These are phyloP conservation scores for Neurospora sp. DNA, from an alignment of 2,329 filamentous ascomycete species.

Conservation along the genomic window DNA sequence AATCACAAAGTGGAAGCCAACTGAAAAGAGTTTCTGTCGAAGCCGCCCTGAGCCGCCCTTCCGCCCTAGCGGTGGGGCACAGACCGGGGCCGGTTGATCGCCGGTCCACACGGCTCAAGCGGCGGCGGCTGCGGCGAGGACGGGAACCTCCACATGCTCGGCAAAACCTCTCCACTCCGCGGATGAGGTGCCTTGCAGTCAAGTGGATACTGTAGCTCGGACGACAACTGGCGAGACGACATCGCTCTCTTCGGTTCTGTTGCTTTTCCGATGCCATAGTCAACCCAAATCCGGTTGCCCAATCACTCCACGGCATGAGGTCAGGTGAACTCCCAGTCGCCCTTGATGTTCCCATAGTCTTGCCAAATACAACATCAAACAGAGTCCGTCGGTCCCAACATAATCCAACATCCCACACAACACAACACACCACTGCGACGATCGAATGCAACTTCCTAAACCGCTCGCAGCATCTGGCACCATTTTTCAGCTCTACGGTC, in stretches of 20 bases:
- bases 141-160: background rate
- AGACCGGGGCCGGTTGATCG: background rate
- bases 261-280: background rate
- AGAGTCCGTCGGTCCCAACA: background rate
- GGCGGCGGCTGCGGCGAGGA: background rate
- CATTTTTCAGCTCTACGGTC: background rate
- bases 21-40: background rate
- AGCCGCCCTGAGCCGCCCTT: background rate
- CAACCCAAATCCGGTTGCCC: background rate
- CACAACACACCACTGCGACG: background rate
- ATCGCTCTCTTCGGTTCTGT: background rate
- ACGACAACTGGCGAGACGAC: background rate
- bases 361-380: background rate
- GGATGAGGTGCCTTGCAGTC: background rate
- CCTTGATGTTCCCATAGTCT: background rate
- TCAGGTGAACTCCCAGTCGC: background rate
- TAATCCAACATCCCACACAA: background rate
- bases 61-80: background rate
- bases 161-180: background rate
- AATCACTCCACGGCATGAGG: background rate
- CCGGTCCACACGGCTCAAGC: background rate
- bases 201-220: background rate
- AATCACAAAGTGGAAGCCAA: background rate
- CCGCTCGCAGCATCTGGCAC: background rate
- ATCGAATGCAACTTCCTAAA: background rate